Conservation (phyloP, 148 eudicot genomes). For the Rhododendron griersonianum region DNA sequence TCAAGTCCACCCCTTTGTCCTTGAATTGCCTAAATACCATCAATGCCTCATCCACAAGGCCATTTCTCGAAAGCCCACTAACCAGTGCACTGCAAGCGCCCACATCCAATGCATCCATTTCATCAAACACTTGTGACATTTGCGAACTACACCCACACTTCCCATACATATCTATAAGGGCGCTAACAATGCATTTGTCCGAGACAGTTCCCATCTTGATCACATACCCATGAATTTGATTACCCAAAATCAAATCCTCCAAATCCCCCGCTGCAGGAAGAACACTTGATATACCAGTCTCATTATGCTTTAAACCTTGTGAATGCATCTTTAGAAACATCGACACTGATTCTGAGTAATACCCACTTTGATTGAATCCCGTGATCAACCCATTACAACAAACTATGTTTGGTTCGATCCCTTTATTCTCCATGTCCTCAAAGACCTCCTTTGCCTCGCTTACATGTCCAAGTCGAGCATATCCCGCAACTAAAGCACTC, state of each 20-base stretch:
- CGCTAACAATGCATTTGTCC: conserved; percentile 47
- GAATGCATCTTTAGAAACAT: conserved; percentile 43
- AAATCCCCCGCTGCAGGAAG: conserved; percentile 53
- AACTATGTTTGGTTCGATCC: conserved; percentile 52
- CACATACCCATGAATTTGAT: conserved; percentile 47
- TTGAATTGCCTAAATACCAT: conserved; percentile 34
- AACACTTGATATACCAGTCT: conserved; percentile 51
- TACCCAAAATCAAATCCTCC: conserved; percentile 29
- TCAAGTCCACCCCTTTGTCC: conserved; percentile 40
- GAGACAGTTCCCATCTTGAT: conserved; percentile 40
- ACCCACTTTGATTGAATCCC: conserved; percentile 60
- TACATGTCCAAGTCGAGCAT: conserved; percentile 67
- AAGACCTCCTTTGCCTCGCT: conserved; percentile 43
- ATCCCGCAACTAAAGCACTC: conserved; percentile 81
- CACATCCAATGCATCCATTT: conserved; percentile 34
- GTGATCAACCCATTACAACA: conserved; percentile 67
- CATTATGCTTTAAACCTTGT: conserved; percentile 45
- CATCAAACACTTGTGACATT: conserved; percentile 47
- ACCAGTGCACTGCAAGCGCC: conserved; percentile 56
- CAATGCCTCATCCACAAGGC: conserved; percentile 46
- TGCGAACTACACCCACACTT: conserved; percentile 39
- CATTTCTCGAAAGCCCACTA: conserved; percentile 55
- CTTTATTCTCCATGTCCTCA: conserved; percentile 40
- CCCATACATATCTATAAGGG: conserved; percentile 60
- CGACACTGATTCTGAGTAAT: conserved; percentile 30